Conservation (phyloP, 2,329 filamentous ascomycete genomes). For the Trichoderma citrinoviride region DNA sequence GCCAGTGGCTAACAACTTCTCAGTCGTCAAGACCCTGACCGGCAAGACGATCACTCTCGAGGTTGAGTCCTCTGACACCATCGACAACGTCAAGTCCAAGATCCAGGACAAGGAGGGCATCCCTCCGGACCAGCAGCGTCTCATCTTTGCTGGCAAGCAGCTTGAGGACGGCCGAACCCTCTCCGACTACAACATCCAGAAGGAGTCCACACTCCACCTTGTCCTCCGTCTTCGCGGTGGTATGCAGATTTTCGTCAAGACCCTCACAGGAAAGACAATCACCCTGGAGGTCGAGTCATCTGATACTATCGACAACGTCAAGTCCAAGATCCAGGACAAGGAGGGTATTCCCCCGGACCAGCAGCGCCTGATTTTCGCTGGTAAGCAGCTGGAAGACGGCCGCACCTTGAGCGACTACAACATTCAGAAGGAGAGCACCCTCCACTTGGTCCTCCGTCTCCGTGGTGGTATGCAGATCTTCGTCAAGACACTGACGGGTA, state of each 20-base stretch:
- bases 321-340: constrained; percentile 90
- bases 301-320: constrained; percentile 93
- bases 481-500: constrained; percentile 84
- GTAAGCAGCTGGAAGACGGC: constrained; percentile 90
- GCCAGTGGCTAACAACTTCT: constrained; percentile 23
- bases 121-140: constrained; percentile 87
- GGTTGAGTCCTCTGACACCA: constrained; percentile 85
- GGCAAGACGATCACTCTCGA: constrained; percentile 95
- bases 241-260: constrained; percentile 77
- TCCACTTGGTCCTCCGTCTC: constrained; percentile 77
- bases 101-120: constrained; percentile 94
- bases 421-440: constrained; percentile 87
- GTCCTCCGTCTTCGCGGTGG: constrained; percentile 80
- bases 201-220: constrained; percentile 78
- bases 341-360: constrained; percentile 93
- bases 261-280: constrained; percentile 91
- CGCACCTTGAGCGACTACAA: constrained; percentile 93
- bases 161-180: constrained; percentile 88
- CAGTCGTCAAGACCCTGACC: constrained; percentile 74
- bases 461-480: constrained; percentile 78
- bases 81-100: constrained; percentile 92
- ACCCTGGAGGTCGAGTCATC: constrained; percentile 86
- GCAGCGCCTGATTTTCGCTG: constrained; percentile 89
- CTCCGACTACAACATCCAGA: constrained; percentile 96
- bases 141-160: constrained; percentile 94